Evolutionary conservation across 2,329 filamentous ascomycete species (phyloP), one percentile per base, ranked within the genome.

Genomic region (Monosporascus sp.): DNA sequence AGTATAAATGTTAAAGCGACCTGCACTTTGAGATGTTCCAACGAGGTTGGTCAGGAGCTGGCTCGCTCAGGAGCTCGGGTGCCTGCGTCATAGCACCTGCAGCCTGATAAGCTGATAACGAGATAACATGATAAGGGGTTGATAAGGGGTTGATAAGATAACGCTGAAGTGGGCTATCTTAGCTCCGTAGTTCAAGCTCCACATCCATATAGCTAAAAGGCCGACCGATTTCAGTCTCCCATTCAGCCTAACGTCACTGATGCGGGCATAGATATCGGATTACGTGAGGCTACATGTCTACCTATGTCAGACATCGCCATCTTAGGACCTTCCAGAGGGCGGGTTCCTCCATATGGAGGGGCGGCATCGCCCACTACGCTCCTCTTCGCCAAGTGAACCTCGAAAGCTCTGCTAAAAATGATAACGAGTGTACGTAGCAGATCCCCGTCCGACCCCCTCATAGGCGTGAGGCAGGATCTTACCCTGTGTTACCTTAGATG

Each of bases 211-310:
- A 43, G 18, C 40, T 22, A 9, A 14, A 18, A n/a, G n/a, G n/a
- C n/a, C n/a, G 40, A 20, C 31, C 11, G 31, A 14, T 35, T 35
- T 14, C 11, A 35, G 31, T 35, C 31, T 14, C 31, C 4, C 31
- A 35, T 5, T 14, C 5, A 35, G 1, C 31, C 11, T 11, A 35
- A 35, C 9, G 31, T 11, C 31, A 14, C 31, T 14, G 31, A 35
- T 35, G 31, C 31, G 4, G 31, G 31, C 31, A 35, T 35, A 35
- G 31, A 40, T 43, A 24, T 43, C 40, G 22, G 37, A 35, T 35
- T 35, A 46, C 11, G 35, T 47, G 53, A 58, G 60, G 59, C 64
- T 64, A 68, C 63, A 69, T 69, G 67, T 68, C 65, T 64, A 59
- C 61, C 51, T 58, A 68, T 69, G 66, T 65, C 48, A 67, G 63